These are phyloP conservation scores for Apiotrichum brassicae DNA, from an alignment of 1,284 basidiomycete species.

Conservation along the genomic window DNA sequence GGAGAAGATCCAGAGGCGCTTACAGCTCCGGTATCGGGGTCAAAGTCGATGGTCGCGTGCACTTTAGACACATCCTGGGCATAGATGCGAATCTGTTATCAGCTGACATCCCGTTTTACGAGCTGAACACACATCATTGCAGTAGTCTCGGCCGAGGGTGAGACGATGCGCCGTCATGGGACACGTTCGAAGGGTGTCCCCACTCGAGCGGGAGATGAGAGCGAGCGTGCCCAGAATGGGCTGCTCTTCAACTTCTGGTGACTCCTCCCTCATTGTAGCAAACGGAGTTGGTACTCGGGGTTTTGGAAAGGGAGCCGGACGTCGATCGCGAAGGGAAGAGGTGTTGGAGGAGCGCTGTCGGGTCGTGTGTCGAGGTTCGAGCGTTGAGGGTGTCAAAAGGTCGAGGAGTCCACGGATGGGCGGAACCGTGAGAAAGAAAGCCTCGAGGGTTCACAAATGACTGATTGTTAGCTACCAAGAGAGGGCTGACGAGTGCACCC, in stretches of 20 bases:
- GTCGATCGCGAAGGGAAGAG: too few species aligned
- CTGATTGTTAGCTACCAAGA: too few species aligned
- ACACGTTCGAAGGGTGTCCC: constrained; percentile 24
- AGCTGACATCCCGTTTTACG: too few species aligned
- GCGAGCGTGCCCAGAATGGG: constrained; percentile 27
- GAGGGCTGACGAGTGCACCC: too few species aligned
- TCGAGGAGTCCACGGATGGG: too few species aligned
- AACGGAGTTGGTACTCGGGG: too few species aligned
- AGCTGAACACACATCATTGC: constrained; percentile 32
- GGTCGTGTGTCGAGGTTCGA: too few species aligned
- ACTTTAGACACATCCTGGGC: constrained; percentile 42
- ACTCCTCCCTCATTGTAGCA: background rate
- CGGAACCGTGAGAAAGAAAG: too few species aligned
- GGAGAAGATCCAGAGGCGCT: constrained; percentile 5
- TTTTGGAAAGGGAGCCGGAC: too few species aligned
- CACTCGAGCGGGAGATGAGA: constrained; percentile 30
- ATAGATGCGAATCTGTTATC: constrained; percentile 38
- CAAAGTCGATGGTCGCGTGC: constrained; percentile 42
- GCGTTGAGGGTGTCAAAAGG: too few species aligned
- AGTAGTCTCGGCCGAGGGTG: constrained; percentile 39
- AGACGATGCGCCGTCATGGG: constrained; percentile 34
- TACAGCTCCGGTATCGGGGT: constrained; percentile 32
- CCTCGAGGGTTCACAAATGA: too few species aligned
- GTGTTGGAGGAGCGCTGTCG: too few species aligned
- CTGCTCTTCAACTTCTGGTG: background rate